These are phyloP conservation scores for Incumbomyces lentus DNA, from an alignment of 2,329 filamentous ascomycete genomes.

Conservation along the genomic window DNA sequence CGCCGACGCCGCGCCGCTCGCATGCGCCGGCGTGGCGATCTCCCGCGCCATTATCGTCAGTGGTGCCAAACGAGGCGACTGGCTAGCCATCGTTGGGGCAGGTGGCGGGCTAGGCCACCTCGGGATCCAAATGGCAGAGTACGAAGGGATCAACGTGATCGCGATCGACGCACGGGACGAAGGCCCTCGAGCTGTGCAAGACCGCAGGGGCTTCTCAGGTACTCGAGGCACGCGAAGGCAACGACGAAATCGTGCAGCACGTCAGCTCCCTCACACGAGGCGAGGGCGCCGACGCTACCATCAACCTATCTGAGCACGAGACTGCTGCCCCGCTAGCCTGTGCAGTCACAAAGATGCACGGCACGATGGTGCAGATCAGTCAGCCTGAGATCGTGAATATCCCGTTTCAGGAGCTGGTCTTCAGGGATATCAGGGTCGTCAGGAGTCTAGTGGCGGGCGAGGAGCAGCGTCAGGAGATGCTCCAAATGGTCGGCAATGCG, in stretches of 20 bases:
- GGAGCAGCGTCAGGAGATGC: constrained; percentile 38
- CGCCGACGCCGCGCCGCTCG: constrained; percentile 44
- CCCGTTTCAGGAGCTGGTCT: constrained; percentile 40
- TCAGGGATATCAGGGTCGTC: constrained; percentile 43
- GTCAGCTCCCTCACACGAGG: constrained; percentile 41
- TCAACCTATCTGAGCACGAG: constrained; percentile 45
- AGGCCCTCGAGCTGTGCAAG: constrained; percentile 39
- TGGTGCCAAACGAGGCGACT: constrained; percentile 26
- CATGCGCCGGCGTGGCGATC: constrained; percentile 45
- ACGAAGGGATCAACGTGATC: constrained; percentile 41
- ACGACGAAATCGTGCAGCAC: constrained; percentile 38
- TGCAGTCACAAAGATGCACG: constrained; percentile 51
- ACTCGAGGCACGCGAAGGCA: constrained; percentile 42
- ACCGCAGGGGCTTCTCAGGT: constrained; percentile 42
- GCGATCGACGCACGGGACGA: constrained; percentile 47
- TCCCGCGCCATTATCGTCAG: constrained; percentile 39
- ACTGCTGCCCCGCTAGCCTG: constrained; percentile 41
- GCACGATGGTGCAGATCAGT: constrained; percentile 49
- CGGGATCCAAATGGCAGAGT: constrained; percentile 42
- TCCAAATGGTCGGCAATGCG: constrained; percentile 36
- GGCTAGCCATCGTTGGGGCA: constrained; percentile 38
- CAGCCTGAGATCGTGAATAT: constrained; percentile 33
- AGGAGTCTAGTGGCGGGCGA: constrained; percentile 38
- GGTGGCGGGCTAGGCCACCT: constrained; percentile 47
- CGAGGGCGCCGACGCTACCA: constrained; percentile 41